Evolutionary conservation across 331 rosid species (phyloP), one percentile per base, ranked within the genome.

Genomic region (Cydonia oblonga): DNA sequence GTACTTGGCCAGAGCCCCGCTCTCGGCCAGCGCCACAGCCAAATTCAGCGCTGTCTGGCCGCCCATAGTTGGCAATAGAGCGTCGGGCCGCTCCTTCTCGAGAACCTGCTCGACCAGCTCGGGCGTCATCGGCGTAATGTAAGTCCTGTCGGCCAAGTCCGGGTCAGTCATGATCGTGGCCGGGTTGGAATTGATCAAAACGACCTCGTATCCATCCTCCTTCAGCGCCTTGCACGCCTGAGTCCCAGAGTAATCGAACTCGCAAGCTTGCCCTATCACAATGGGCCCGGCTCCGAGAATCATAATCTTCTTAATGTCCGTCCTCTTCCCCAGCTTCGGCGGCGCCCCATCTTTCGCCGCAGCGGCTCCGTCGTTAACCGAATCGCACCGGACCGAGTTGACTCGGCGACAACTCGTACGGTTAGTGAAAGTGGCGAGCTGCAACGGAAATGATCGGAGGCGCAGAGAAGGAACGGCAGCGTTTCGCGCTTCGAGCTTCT

Each of bases 111-210:
- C 99, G 3, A 95, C 96, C 44, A 91, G 71, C 9, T 91, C 97
- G 0, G 99, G 97, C 3, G 97, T 95, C 99, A 95, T 95, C 13
- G 97, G 99, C 1, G 97, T 78, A 32, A 95, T 76, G 75, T 95
- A 95, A 1, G 99, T 91, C 81, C 87, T 74, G 56, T 91, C 88
- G 5, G 96, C 96, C 76, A 84, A 72, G 0, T 91, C 97, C 5
- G 99, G 99, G 86, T 95, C 99, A 12, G 99, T 95, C 99, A 95
- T 95, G 33, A 95, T 95, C 23, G 97, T 95, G 0, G 99, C 99
- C 1, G 99, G 97, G 64, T 95, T 95, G 3, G 99, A 95, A 54
- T 95, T 91, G 4, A 95, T 95, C 79, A 91, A 81, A 15, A 95
- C 44, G 2, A 91, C 99, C 12, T 95, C 84, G 42, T 91, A 95